Evolutionary conservation across 148 eudicot genomes (phyloP).

Genomic region (Mesembryanthemum crystallinum): DNA sequence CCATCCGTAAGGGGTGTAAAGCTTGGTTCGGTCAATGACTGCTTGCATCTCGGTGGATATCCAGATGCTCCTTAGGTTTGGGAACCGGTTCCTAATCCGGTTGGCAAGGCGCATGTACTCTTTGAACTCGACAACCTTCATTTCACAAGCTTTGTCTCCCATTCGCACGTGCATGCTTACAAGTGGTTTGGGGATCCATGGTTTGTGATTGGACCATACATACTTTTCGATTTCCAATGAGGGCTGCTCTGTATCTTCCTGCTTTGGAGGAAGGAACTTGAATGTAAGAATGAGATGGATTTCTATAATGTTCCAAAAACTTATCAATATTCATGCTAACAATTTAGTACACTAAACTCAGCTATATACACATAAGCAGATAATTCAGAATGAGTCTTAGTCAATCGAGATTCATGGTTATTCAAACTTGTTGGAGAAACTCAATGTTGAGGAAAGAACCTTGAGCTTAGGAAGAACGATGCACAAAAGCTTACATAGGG

Average conservation of each 20-base stretch:
- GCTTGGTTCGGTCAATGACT: slow-evolving; percentile 58
- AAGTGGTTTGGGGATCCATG: slow-evolving; percentile 85
- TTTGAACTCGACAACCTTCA: slow-evolving; percentile 76
- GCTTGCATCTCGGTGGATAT: slow-evolving; percentile 96
- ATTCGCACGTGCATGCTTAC: slow-evolving; percentile 92
- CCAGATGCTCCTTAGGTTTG: slow-evolving; percentile 71
- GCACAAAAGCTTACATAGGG: too few relatives aligned
- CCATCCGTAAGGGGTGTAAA: slow-evolving; percentile 52
- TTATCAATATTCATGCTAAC: too few relatives aligned
- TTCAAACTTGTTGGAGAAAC: too few relatives aligned
- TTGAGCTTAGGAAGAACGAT: too few relatives aligned
- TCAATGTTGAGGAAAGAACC: too few relatives aligned
- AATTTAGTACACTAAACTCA: too few relatives aligned
- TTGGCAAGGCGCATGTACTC: slow-evolving; percentile 76
- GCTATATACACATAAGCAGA: too few relatives aligned
- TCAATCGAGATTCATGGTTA: too few relatives aligned
- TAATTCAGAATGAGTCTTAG: too few relatives aligned
- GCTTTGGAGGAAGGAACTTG: slow-evolving; percentile 4
- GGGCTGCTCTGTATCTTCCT: slow-evolving; percentile 32
- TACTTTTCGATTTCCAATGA: slow-evolving; percentile 55
- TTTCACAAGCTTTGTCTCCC: slow-evolving; percentile 97
- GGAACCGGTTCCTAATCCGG: slow-evolving; percentile 58
- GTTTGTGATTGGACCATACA: slow-evolving; percentile 80
- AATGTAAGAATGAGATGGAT: neutral
- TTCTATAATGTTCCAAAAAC: too few relatives aligned